These are phyloP conservation scores for Daedaleopsis sinensis DNA, from an alignment of 768 basidiomycete species.

Conservation along the genomic window DNA sequence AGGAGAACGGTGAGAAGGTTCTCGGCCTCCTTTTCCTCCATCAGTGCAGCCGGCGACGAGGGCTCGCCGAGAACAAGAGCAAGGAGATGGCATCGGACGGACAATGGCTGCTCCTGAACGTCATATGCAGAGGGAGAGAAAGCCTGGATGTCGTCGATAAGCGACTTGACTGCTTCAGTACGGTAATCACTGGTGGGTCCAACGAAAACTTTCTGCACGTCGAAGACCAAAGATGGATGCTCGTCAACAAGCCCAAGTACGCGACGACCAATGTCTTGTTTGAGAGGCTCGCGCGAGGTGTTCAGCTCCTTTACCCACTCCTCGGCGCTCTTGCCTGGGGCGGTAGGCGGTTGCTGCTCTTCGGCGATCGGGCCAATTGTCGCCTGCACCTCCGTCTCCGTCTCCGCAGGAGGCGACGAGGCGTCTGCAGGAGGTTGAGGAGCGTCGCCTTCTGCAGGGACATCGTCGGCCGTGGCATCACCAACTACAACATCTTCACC, in stretches of 20 bases:
- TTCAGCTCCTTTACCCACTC: slow-evolving; percentile 71
- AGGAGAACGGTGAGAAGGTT: slow-evolving; percentile 70
- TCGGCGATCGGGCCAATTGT: slow-evolving; percentile 13
- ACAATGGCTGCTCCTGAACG: slow-evolving; percentile 73
- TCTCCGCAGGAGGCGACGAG: neutral
- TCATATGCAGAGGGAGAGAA: slow-evolving; percentile 70
- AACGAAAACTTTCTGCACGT: slow-evolving; percentile 82
- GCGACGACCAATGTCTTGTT: slow-evolving; percentile 62
- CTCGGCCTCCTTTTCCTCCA: slow-evolving; percentile 49
- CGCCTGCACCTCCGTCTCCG: neutral
- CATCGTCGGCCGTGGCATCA: slow-evolving; percentile 20
- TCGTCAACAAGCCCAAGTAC: slow-evolving; percentile 84
- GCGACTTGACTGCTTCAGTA: slow-evolving; percentile 64
- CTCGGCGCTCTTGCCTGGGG: slow-evolving; percentile 52
- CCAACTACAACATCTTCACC: neutral
- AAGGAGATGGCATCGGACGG: slow-evolving; percentile 82
- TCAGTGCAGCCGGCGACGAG: slow-evolving; percentile 54
- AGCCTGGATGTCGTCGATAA: slow-evolving; percentile 76
- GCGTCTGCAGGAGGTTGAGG: slow-evolving; percentile 11
- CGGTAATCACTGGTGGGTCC: slow-evolving; percentile 61
- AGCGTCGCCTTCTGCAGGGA: slow-evolving; percentile 33
- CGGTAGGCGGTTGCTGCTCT: slow-evolving; percentile 16
- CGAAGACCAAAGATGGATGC: slow-evolving; percentile 86
- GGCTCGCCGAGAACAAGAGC: slow-evolving; percentile 83
- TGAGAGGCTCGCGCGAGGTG: slow-evolving; percentile 64